phyloP scores from a whole-genome alignment of 2,329 filamentous ascomycete species.

The Pezicula neosporulosa region DNA sequence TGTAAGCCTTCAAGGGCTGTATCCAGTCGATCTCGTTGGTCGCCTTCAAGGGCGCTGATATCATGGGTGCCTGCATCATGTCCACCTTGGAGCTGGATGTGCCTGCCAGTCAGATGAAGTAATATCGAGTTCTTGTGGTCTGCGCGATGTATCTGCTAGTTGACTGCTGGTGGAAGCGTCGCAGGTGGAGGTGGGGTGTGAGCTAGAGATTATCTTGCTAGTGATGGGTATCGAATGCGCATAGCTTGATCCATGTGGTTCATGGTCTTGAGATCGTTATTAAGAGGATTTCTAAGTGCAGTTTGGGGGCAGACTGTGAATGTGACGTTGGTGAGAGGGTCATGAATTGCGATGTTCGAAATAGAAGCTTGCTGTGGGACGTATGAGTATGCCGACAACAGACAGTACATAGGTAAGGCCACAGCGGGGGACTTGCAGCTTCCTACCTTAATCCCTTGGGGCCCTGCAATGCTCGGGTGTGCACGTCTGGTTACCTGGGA shows the following conservation, averaged over 20 bases:
- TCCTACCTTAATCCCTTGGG: too few relatives aligned
- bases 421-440: too few relatives aligned
- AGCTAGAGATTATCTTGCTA: neutral
- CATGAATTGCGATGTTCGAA: too few relatives aligned
- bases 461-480: too few relatives aligned
- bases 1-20: constrained; percentile 86
- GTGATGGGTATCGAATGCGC: neutral
- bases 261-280: neutral
- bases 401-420: too few relatives aligned
- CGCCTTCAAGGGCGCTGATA: constrained; percentile 85
- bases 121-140: neutral
- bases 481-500: too few relatives aligned
- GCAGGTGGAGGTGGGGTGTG: neutral
- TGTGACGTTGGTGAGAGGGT: too few relatives aligned
- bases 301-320: too few relatives aligned
- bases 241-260: neutral
- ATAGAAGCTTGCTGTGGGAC: too few relatives aligned
- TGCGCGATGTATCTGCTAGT: neutral
- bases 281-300: too few relatives aligned
- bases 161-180: neutral
- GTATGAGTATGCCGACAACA: too few relatives aligned
- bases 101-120: neutral
- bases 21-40: constrained; percentile 99
- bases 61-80: constrained; percentile 84
- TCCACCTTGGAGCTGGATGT: constrained; percentile 26